phyloP scores from a whole-genome alignment of 2,329 filamentous ascomycete genomes.

The Cladosporium velox region DNA sequence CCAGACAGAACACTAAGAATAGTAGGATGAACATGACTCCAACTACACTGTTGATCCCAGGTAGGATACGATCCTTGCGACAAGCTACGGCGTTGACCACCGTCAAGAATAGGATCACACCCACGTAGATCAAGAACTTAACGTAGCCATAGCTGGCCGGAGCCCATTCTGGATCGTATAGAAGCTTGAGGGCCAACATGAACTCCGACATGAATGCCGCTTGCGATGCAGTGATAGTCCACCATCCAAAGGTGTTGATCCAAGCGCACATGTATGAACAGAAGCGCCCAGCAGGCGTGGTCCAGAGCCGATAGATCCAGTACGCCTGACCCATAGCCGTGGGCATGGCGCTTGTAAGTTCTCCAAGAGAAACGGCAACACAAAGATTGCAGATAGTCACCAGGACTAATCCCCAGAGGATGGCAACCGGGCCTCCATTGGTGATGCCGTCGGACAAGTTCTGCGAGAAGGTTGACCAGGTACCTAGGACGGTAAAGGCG shows the following conservation, averaged over 20 bases:
- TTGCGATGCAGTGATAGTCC: constrained; percentile 57
- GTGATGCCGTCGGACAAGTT: constrained; percentile 54
- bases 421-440: constrained; percentile 57
- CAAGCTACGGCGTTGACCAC: constrained; percentile 56
- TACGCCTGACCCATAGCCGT: constrained; percentile 62
- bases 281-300: constrained; percentile 48
- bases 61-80: constrained; percentile 50
- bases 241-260: constrained; percentile 64
- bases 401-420: constrained; percentile 59
- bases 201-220: constrained; percentile 62
- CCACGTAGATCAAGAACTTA: constrained; percentile 58
- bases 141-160: constrained; percentile 53
- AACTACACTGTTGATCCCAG: constrained; percentile 60
- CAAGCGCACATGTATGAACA: constrained; percentile 60
- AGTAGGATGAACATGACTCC: constrained; percentile 55
- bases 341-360: constrained; percentile 61
- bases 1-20: constrained; percentile 55
- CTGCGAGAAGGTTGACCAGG: constrained; percentile 61
- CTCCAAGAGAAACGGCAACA: constrained; percentile 58
- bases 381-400: constrained; percentile 54
- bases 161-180: constrained; percentile 54
- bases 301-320: constrained; percentile 54
- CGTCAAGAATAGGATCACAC: constrained; percentile 52
- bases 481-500: constrained; percentile 59
- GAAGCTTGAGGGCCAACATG: constrained; percentile 57